A percentile compares a stretch with the other conserved stretches of the same genome.
These are phyloP conservation scores for Amphicarpaea edgeworthii DNA, from an alignment of 306 rosid species.

Conservation along the genomic window DNA sequence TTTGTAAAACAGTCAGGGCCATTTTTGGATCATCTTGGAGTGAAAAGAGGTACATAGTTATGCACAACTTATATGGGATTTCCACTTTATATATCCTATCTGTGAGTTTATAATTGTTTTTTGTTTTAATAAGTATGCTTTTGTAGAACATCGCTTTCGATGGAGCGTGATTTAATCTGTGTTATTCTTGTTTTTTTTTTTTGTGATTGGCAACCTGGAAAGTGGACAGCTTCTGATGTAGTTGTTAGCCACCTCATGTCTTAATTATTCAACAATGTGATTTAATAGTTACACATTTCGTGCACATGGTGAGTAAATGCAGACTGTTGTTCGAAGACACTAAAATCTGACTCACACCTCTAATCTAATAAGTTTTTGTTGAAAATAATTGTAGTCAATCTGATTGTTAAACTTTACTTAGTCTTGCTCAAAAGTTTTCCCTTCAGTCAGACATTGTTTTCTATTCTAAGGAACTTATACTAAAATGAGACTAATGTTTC, in stretches of 20 bases:
- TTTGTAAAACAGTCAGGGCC: constrained; percentile 91
- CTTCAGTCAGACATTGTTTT: constrained; percentile 19
- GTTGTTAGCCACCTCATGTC: constrained; percentile 35
- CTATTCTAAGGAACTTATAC: background rate
- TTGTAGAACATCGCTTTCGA: constrained; percentile 27
- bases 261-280: constrained; percentile 34
- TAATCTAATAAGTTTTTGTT: background rate
- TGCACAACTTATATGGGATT: constrained; percentile 30
- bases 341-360: constrained; percentile 14
- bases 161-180: constrained; percentile 31
- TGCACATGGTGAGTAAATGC: constrained; percentile 34
- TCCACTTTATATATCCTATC: constrained; percentile 18
- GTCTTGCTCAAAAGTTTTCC: background rate
- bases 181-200: constrained; percentile 37
- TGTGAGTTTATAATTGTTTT: constrained; percentile 7
- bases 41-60: constrained; percentile 66
- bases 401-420: background rate
- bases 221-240: constrained; percentile 27
- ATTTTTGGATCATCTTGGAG: constrained; percentile 93
- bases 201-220: constrained; percentile 39
- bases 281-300: constrained; percentile 30
- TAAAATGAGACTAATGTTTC: constrained; percentile 15
- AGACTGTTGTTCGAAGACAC: background rate
- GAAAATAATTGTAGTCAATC: constrained; percentile 2
- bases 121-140: constrained; percentile 2